Base-by-base conservation (phyloP, 805 yeast species). In the Soucietia sequanensis region DNA sequence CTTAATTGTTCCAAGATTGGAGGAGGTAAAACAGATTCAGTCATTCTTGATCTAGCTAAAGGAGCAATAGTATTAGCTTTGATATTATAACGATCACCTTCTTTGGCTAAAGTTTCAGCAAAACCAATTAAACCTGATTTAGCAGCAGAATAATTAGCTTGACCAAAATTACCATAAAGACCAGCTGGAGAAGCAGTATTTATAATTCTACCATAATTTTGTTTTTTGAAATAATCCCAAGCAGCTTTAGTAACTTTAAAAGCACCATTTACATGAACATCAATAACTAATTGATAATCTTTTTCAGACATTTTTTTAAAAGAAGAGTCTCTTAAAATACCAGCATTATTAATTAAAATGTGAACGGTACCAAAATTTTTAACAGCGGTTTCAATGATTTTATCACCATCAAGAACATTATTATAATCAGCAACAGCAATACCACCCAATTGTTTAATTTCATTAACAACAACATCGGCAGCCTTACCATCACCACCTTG, bases 101-200 rank as follows among this genome's bases (percentile, higher is more conserved):
- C 99, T 66, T 88, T 90, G 17, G 97, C 95, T 54, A 90, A 76
- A 6, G 97, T 89, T 63, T 91, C 96, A 30, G 95, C 84, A 50
- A 91, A 78, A 8, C 97, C 98, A 37, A 91, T 85, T 34, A 89
- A 68, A 12, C 86, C 98, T 43, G 85, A 68, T 62, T 91, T 91
- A 15, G 96, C 97, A 19, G 96, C 90, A 1, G 96, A 81, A 65
- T 91, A 91, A 67, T 91, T 91, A 26, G 95, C 79, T 67, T 91
- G 99, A 32, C 99, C 99, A 65, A 90, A 91, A 66, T 89, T 89
- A 43, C 99, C 99, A 59, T 84, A 91, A 46, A 91, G 72, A 15
- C 99, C 99, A 23, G 98, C 98, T 4, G 98, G 96, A 4, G 96
- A 89, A 18, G 95, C 80, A n/a, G 97, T 90, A 74, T 88, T 90